These are phyloP conservation scores for Basipetospora chlamydospora DNA, from an alignment of 2,329 filamentous ascomycete genomes.

Conservation along the genomic window DNA sequence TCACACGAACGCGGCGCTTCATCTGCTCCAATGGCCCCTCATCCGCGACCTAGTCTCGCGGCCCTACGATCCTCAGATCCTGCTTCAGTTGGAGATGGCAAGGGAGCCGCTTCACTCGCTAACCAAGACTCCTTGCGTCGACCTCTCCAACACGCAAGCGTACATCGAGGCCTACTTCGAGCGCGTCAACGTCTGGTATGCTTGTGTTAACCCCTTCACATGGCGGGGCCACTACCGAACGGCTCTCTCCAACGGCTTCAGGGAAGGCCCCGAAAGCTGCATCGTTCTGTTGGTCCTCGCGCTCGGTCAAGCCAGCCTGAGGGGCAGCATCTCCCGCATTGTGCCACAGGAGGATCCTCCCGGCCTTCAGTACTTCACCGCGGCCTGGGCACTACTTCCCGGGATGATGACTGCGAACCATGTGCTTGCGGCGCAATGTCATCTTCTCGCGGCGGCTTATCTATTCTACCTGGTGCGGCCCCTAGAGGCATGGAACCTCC, in stretches of 20 bases:
- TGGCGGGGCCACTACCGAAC: conserved; percentile 65
- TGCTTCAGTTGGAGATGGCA: conserved; percentile 68
- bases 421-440: conserved; percentile 65
- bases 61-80: conserved; percentile 67
- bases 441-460: conserved; percentile 67
- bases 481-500: conserved; percentile 67
- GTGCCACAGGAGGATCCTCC: conserved; percentile 56
- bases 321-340: conserved; percentile 62
- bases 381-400: conserved; percentile 64
- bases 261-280: conserved; percentile 68
- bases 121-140: conserved; percentile 50
- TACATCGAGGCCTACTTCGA: conserved; percentile 73
- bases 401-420: conserved; percentile 69
- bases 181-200: conserved; percentile 73
- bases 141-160: conserved; percentile 57
- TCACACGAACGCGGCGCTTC: conserved; percentile 66
- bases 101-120: conserved; percentile 58
- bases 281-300: conserved; percentile 67
- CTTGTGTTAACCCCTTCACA: conserved; percentile 69
- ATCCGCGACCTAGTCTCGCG: conserved; percentile 64
- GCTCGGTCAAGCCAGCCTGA: conserved; percentile 60
- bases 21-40: conserved; percentile 67
- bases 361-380: conserved; percentile 65
- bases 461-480: conserved; percentile 71
- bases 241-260: conserved; percentile 61